phyloP scores from a whole-genome alignment of 2,329 filamentous ascomycete species.

The Cytospora paraplurivora region DNA sequence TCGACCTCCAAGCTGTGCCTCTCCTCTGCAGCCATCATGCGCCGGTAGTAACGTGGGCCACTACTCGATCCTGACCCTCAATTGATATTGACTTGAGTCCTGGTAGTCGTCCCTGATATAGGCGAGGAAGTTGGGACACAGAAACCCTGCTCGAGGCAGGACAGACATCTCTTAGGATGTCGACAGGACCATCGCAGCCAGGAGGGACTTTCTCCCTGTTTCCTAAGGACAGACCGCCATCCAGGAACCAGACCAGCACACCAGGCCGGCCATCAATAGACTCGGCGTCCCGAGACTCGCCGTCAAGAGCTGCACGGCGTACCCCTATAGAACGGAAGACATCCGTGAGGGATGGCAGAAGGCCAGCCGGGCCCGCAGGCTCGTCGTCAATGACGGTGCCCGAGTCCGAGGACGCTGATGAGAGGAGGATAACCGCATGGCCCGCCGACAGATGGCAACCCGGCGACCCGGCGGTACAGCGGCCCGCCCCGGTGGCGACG shows the following conservation, averaged over 20 bases:
- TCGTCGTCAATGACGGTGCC: conserved; percentile 10
- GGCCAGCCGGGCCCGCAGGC: conserved; percentile 28
- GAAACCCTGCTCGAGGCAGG: conserved; percentile 22
- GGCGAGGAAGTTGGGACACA: neutral
- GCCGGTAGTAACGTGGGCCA: conserved; percentile 14
- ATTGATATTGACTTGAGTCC: conserved; percentile 3
- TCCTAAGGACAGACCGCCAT: conserved; percentile 51
- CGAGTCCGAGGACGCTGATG: neutral
- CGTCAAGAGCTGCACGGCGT: conserved; percentile 37
- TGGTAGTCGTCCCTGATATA: conserved; percentile 8
- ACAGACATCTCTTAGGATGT: conserved; percentile 38
- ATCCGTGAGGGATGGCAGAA: conserved; percentile 40
- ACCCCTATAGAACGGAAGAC: conserved; percentile 39
- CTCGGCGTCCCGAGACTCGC: conserved; percentile 33
- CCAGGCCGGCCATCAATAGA: conserved; percentile 34
- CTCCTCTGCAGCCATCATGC: conserved; percentile 18
- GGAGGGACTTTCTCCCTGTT: conserved; percentile 60
- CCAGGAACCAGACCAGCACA: conserved; percentile 44
- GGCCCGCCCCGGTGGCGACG: conserved; percentile 45
- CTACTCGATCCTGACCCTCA: conserved; percentile 1
- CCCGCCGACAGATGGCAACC: conserved; percentile 28
- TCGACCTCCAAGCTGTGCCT: neutral
- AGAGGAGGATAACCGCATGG: conserved; percentile 12
- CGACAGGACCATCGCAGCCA: conserved; percentile 41
- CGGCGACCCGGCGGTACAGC: conserved; percentile 39